phyloP scores from a whole-genome alignment of 2,329 filamentous ascomycete genomes.

The Gyromitra esculenta region DNA sequence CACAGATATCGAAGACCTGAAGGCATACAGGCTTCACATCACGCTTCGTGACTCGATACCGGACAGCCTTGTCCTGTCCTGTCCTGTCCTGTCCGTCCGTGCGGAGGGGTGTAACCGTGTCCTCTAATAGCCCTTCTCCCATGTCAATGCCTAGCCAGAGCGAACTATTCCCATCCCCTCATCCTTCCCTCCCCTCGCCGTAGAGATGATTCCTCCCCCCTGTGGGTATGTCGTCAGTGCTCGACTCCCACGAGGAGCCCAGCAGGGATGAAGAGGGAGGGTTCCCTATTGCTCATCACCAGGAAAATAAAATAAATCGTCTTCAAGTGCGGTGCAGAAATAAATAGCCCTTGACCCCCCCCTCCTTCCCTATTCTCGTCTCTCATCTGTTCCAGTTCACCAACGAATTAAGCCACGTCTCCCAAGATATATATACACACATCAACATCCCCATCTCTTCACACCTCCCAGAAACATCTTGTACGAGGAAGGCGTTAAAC shows the following conservation, averaged over 20 bases:
- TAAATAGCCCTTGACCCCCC: constrained; percentile 51
- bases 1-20: constrained; percentile 11
- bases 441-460: constrained; percentile 12
- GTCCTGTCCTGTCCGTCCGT: neutral
- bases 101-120: constrained; percentile 31
- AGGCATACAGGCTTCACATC: constrained; percentile 3
- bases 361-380: constrained; percentile 29
- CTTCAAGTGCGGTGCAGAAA: constrained; percentile 23
- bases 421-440: constrained; percentile 1
- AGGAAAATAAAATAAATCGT: constrained; percentile 33
- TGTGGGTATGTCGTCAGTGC: constrained; percentile 54
- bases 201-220: constrained; percentile 23
- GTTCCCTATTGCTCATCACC: constrained; percentile 29
- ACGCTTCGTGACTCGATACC: constrained; percentile 25
- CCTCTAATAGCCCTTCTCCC: constrained; percentile 22
- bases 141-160: constrained; percentile 5
- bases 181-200: constrained; percentile 21
- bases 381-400: constrained; percentile 26
- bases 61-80: neutral
- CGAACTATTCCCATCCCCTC: neutral
- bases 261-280: constrained; percentile 24
- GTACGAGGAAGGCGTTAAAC: constrained; percentile 13
- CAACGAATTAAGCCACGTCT: constrained; percentile 21
- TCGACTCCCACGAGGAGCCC: constrained; percentile 28
- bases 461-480: neutral